Base-by-base conservation (phyloP, 768 basidiomycete species). In the Chiua virens region DNA sequence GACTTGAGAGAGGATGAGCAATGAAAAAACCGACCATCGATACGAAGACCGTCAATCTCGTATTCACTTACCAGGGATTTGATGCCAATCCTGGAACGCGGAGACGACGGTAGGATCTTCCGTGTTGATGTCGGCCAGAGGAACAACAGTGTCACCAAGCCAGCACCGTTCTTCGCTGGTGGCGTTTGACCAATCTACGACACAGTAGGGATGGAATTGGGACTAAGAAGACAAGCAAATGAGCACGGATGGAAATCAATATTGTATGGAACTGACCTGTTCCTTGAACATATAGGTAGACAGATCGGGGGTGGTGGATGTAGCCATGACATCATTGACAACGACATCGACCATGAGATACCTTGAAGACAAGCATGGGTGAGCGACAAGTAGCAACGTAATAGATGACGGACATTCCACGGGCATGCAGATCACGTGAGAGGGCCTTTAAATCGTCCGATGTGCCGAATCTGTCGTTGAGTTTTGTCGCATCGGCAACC, bases 301-400 rank as follows among this genome's bases (percentile, higher is more conserved):
- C 53, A 80, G 78, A 64, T 86, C 81, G 15, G 87, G 86, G 7
- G 73, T 79, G 32, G 71, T 74, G 3, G 81, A 79, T 4, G 82
- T 80, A 2, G 86, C 72, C 78, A 91, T 92, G 44, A 95, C 89
- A 67, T 93, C 88, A 67, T 94, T 94, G 30, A 88, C 82, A 35
- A 94, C 87, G 28, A 89, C 69, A 61, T 93, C 91, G 42, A 92
- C 83, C 89, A 92, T 92, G 54, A 93, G 73, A 66, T 85, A 91
- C 83, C 76, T 77, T 52, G 39, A 38, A 30, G 30, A 30, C 30
- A 30, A 14, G 13, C 11, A 30, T 30, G 30, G 13, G 13, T 30
- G 30, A 34, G 36, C 45, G 36, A 17, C 37, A 22, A n/a, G n/a
- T n/a, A n/a, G n/a, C 18, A 45, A 25, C 48, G 34, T 23, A 39